Base-by-base conservation (phyloP, 78 protist genomes). In the Protostelium mycophagum region DNA sequence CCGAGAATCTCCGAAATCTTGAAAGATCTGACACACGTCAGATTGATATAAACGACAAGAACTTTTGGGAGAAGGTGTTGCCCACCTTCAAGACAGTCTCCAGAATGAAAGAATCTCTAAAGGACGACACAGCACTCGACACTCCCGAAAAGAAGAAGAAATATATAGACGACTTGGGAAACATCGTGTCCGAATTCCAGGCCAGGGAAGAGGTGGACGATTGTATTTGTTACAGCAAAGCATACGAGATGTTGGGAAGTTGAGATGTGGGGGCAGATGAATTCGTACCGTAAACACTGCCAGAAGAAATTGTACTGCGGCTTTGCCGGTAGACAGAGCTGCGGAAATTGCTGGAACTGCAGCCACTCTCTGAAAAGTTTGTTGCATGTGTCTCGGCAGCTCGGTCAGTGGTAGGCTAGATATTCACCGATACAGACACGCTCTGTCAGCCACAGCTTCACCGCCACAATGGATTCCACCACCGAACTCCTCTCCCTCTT, bases 41-140 rank as follows among this genome's bases (percentile, higher is more conserved):
- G 73, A 83, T 94, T 0, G 97, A 96, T 38, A 85, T 96, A 35
- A 37, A 96, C 28, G 97, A 90, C 73, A 93, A 93, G 37, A 83
- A 96, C 95, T 96, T 96, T 87, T 96, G 97, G 97, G 86, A 85
- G 10, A 96, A 96, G 90, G 90, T 94, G 1, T 38, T 94, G 37
- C 96, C 96, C 35, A 91, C 88, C 38, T 91, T 88, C 88, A 90
- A 89, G 37, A 94, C 96, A 9, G 93, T 91, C 51, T 73, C 88
- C n/a, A 88, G 90, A 37, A 36, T 94, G 63, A 90, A 88, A 34
- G 94, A 94, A 38, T 86, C 85, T 28, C 38, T 94, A 0, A 85
- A 28, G 1, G 85, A 31, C 34, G 90, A 85, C 10, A 1, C 63
- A 29, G 88, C 63, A 9, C 1, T 31, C 9, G 85, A 88, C 39